Evolutionary conservation across 192 early-diverging fungal genomes (phyloP), one percentile per base, ranked within the genome.

Genomic region (Backusella liffmaniae): DNA sequence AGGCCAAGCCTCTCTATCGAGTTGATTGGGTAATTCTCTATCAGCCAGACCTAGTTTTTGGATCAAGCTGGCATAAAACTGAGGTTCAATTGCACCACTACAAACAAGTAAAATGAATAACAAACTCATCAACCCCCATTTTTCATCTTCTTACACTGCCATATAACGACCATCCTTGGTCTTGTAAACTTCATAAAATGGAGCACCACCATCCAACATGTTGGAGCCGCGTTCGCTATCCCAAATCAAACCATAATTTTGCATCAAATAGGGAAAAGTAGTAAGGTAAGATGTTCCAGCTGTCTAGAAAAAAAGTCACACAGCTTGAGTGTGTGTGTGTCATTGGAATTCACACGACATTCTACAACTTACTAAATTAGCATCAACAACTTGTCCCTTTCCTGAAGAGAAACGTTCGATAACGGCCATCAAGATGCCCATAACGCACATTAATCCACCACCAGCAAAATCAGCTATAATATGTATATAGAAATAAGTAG

Each of bases 91-190:
- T 2, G 89, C 87, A 13, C 90, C 91, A 18, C 83, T 80, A 41
- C 53, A 67, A 29, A 32, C 41, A 76, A 13, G 23, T 21, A 23
- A 30, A 30, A 13, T 73, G 9, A 6, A 13, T 18, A 74, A 9
- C 9, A 39, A 21, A 66, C 32, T 34, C 49, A 39, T 39, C 10
- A 16, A 73, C 36, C 3, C 2, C 1, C 29, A 23, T 62, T 42
- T 44, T 35, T 21, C 26, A 49, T 41, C 15, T 35, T 62, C 80
- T 66, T 84, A 87, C 77, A 91, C 88, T 3, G 90, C 86, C 86
- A 92, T 90, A 42, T 80, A 91, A 39, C 81, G 80, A 4, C 83
- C 84, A 75, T 92, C 91, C 70, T 89, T 91, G 3, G 91, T 92
- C 75, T 87, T 79, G 73, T 92, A 92, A 4, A 85, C 86, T 72